These are phyloP conservation scores for Fusarium anguioides DNA, from an alignment of 2,329 filamentous ascomycete genomes.

Conservation along the genomic window DNA sequence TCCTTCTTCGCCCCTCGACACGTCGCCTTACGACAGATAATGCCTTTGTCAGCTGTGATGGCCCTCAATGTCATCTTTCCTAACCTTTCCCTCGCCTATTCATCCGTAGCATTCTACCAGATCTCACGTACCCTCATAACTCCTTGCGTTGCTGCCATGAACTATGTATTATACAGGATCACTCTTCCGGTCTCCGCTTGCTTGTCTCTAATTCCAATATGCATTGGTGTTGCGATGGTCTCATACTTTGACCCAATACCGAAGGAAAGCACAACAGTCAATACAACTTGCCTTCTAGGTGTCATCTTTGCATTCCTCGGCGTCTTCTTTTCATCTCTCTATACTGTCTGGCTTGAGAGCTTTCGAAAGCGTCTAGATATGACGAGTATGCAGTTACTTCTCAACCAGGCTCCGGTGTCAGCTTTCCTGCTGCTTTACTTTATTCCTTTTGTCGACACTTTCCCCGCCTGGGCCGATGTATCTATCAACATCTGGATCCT, in stretches of 20 bases:
- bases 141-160: slow-evolving; percentile 72
- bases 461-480: slow-evolving; percentile 53
- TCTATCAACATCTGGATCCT: slow-evolving; percentile 60
- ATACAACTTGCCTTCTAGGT: slow-evolving; percentile 68
- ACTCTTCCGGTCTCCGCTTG: slow-evolving; percentile 66
- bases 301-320: slow-evolving; percentile 72
- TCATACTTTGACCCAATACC: slow-evolving; percentile 63
- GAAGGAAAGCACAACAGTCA: slow-evolving; percentile 40
- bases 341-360: slow-evolving; percentile 75
- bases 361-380: slow-evolving; percentile 74
- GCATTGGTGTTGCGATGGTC: slow-evolving; percentile 72
- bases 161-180: slow-evolving; percentile 69
- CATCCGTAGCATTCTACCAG: slow-evolving; percentile 76
- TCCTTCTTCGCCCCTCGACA: slow-evolving; percentile 66
- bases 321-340: slow-evolving; percentile 73
- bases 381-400: slow-evolving; percentile 75
- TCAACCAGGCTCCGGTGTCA: slow-evolving; percentile 74
- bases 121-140: slow-evolving; percentile 75
- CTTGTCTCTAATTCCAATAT: slow-evolving; percentile 74
- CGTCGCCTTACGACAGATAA: slow-evolving; percentile 65
- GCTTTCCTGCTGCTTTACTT: slow-evolving; percentile 72
- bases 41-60: slow-evolving; percentile 76
- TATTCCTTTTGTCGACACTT: slow-evolving; percentile 70
- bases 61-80: slow-evolving; percentile 75
- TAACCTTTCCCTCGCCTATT: slow-evolving; percentile 75